Base-by-base conservation (phyloP, 352 stramenopile genomes). In the Globisporangium solare region DNA sequence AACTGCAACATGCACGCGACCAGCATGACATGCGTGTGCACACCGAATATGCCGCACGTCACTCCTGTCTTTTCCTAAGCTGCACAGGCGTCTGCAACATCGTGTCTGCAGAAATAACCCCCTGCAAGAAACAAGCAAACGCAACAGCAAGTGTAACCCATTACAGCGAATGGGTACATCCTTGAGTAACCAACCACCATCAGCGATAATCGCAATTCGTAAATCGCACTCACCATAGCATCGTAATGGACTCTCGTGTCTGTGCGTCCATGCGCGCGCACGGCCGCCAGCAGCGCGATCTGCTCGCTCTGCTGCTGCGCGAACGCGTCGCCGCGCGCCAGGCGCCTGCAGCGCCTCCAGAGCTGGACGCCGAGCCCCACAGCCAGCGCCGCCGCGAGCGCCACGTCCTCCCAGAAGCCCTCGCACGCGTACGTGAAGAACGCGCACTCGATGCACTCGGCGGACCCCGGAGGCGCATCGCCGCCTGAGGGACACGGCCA, bases 341-440 rank as follows among this genome's bases (percentile, higher is more conserved):
- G 6, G 12, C 54, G 62, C 15, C 62, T 74, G 5, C 67, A 51
- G 27, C 75, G 76, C 20, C 49, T 52, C 59, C 62, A 82, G 6
- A 74, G 12, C 21, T 58, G 67, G 15, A 54, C 46, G 21, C 62
- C 40, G 41, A 70, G 42, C 48, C 43, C 61, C 21, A 24, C 11
- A n/a, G 22, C 53, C 47, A 75, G 46, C 21, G 64, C 64, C 14
- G 62, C 20, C 2, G 68, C 67, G 27, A 75, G 18, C 3, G 74
- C 4, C 11, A 90, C 56, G 45, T 88, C 65, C 48, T 71, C 60
- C 69, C 67, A 86, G 55, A 90, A 90, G n/a, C 70, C 72, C 41
- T 70, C 54, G 53, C 77, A 88, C 22, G 55, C 65, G 32, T 74
- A 74, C 20, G 70, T 76, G 43, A 82, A 80, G 61, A 73, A 88